A percentile compares a stretch with the other conserved stretches of the same genome.
Evolutionary conservation across 305 asterid genomes (phyloP).

Genomic region (Plantago rigida): DNA sequence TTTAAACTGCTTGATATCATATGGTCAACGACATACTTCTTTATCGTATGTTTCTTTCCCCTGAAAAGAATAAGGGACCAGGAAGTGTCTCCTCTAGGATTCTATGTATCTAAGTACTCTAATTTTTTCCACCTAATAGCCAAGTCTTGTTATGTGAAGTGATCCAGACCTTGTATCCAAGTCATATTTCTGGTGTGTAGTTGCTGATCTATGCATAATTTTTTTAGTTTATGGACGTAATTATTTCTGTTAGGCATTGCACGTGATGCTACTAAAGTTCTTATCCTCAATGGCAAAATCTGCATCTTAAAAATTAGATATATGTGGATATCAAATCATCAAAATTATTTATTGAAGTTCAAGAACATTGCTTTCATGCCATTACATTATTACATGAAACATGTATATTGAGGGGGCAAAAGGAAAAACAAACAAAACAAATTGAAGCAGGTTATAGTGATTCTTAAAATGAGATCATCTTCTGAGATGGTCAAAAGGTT

Average conservation of each 20-base stretch:
- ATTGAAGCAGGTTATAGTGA: constrained; percentile 7
- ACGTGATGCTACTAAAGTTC: constrained; percentile 7
- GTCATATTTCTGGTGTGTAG: not conserved
- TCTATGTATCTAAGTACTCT: not conserved
- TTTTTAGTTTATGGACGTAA: too few relatives aligned
- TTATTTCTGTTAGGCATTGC: not conserved
- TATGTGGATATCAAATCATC: constrained; percentile 2
- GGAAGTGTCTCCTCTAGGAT: not conserved
- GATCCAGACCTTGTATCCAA: not conserved
- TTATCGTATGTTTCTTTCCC: constrained; percentile 3
- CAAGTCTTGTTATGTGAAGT: not conserved
- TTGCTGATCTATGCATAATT: not conserved
- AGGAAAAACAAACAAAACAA: not conserved
- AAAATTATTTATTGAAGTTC: not conserved
- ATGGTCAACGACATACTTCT: constrained; percentile 14
- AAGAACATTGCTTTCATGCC: not conserved
- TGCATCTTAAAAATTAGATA: constrained; percentile 8
- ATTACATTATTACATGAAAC: constrained; percentile 11
- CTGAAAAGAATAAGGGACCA: not conserved
- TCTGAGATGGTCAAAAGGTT: not conserved
- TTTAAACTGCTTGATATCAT: constrained; percentile 3
- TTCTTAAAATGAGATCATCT: not conserved
- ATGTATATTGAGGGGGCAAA: not conserved
- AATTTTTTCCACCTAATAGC: not conserved
- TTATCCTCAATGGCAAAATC: constrained; percentile 1